Conservation (phyloP, 306 rosid species). For the Fagus crenata region DNA sequence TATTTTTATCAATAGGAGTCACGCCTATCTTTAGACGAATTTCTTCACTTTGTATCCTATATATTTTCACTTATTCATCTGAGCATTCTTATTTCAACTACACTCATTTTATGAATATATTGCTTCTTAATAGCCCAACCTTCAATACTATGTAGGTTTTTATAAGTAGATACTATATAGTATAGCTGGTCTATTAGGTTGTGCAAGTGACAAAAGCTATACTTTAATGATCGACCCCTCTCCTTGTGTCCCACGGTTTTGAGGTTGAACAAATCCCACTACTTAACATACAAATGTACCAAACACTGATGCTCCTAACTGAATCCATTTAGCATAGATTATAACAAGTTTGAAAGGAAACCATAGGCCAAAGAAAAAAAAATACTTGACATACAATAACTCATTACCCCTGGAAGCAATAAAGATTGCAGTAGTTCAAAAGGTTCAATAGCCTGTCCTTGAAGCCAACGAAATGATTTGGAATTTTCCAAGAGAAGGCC, state of each 20-base stretch:
- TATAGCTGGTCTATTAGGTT: neutral
- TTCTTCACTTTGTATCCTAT: no score
- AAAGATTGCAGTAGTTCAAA: conserved; percentile 68
- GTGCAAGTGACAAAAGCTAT: neutral
- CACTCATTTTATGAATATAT: no score
- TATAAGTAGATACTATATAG: no score
- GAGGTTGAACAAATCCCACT: neutral
- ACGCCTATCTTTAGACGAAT: no score
- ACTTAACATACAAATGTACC: neutral
- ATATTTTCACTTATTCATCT: no score
- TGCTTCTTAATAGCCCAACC: no score
- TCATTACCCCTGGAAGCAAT: conserved; percentile 84
- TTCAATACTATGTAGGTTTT: no score
- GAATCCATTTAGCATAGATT: neutral
- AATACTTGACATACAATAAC: neutral
- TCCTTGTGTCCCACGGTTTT: neutral
- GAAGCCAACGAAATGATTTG: conserved; percentile 54
- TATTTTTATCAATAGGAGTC: no score
- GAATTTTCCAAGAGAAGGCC: conserved; percentile 80
- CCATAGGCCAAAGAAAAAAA: neutral
- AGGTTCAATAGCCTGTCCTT: conserved; percentile 65
- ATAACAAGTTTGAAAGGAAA: neutral
- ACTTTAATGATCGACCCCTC: conserved; percentile 1
- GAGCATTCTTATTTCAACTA: no score
- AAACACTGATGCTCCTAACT: neutral